Conservation (phyloP, 202 grass and related monocot genomes). For the Elaeis oleifera region DNA sequence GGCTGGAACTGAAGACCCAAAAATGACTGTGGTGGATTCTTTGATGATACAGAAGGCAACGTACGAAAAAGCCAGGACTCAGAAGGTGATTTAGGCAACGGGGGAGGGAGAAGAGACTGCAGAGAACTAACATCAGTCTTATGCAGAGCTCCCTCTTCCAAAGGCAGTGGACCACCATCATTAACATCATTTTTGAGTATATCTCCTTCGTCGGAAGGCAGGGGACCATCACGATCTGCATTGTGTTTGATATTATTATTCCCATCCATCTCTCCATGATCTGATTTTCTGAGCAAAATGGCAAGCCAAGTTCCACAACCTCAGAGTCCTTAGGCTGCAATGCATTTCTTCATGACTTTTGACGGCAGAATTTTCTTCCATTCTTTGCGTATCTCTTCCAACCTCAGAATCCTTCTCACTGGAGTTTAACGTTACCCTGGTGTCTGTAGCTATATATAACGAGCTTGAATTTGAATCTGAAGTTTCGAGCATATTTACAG, state of each 20-base stretch:
- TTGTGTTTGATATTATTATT: slow-evolving; percentile 9
- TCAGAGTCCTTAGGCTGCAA: slow-evolving; percentile 13
- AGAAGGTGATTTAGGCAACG: slow-evolving; percentile 84
- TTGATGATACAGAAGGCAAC: slow-evolving; percentile 58
- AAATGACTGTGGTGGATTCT: slow-evolving; percentile 54
- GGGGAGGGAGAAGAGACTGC: slow-evolving; percentile 52
- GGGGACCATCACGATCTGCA: slow-evolving; percentile 2
- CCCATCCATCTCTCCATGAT: slow-evolving; percentile 18
- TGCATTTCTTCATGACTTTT: slow-evolving; percentile 22
- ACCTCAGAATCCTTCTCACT: slow-evolving; percentile 16
- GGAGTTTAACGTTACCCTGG: slow-evolving; percentile 13
- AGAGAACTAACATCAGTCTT: slow-evolving; percentile 29
- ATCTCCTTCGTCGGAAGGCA: slow-evolving; percentile 15
- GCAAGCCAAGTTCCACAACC: slow-evolving; percentile 10
- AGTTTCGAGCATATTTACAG: slow-evolving; percentile 38
- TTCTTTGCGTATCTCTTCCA: slow-evolving; percentile 21
- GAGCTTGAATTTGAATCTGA: slow-evolving; percentile 36
- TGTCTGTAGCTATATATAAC: slow-evolving; percentile 18
- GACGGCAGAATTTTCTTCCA: slow-evolving; percentile 8
- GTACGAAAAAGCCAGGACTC: slow-evolving; percentile 96
- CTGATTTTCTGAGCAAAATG: slow-evolving; percentile 4
- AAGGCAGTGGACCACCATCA: slow-evolving; percentile 9
- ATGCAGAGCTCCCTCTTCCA: slow-evolving; percentile 13
- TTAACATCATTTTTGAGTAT: neutral
- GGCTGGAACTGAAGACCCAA: slow-evolving; percentile 77